Conservation (phyloP, 257 asterid species). For the Fraxinus cuspidata region DNA sequence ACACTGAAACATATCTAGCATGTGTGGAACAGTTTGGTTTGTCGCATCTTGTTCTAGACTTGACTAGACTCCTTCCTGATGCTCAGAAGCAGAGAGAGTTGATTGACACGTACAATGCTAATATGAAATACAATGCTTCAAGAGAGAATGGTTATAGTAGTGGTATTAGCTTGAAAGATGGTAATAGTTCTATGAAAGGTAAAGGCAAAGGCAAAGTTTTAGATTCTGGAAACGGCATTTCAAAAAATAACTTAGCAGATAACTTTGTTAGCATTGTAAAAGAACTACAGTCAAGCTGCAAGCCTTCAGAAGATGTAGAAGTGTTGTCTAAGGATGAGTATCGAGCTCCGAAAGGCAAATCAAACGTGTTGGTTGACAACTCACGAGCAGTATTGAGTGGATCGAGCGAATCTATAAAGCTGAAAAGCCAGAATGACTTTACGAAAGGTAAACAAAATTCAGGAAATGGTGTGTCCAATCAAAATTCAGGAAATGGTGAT, state of each 20-base stretch:
- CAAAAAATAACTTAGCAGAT: slow-evolving; percentile 52
- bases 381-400: slow-evolving; percentile 31
- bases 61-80: slow-evolving; percentile 88
- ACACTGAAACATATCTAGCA: slow-evolving; percentile 70
- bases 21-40: slow-evolving; percentile 80
- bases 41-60: slow-evolving; percentile 82
- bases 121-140: slow-evolving; percentile 33
- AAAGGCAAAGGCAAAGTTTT: slow-evolving; percentile 64
- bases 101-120: slow-evolving; percentile 67
- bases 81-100: slow-evolving; percentile 76
- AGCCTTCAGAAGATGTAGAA: slow-evolving; percentile 56
- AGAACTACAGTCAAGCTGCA: slow-evolving; percentile 63
- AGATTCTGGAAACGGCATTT: slow-evolving; percentile 38
- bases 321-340: slow-evolving; percentile 88
- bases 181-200: slow-evolving; percentile 50
- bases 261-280: slow-evolving; percentile 53
- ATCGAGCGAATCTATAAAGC: slow-evolving; percentile 35
- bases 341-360: slow-evolving; percentile 58
- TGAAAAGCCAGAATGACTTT: slow-evolving; percentile 37
- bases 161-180: slow-evolving; percentile 34
- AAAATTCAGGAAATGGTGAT: slow-evolving; percentile 41
- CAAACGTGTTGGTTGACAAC: slow-evolving; percentile 44
- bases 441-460: slow-evolving; percentile 3
- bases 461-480: slow-evolving; percentile 39
- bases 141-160: slow-evolving; percentile 36